Base-by-base conservation (phyloP, 805 yeast genomes). In the Metschnikowia aberdeeniae region DNA sequence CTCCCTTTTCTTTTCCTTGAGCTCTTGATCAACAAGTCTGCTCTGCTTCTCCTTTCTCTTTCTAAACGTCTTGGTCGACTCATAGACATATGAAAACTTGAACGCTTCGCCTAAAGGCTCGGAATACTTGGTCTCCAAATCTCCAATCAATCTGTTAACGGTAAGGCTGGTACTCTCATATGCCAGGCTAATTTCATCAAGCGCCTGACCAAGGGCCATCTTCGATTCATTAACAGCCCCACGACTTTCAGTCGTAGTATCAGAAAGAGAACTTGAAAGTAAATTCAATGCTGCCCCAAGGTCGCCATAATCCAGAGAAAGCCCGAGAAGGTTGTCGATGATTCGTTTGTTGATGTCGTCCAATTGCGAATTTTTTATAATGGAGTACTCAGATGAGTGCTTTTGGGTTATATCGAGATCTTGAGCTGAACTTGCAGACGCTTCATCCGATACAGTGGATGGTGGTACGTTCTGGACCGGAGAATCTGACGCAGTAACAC, bases 141-240 rank as follows among this genome's bases (percentile, higher is more conserved):
- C 76, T 10, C 71, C 63, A 4, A 80, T 76, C 9, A 84, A 68
- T 1, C 75, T 60, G 54, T 80, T 69, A 50, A 81, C 67, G n/a
- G 80, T 59, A 50, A 79, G 60, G 57, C 72, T 73, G 37, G 77
- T 80, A 33, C 82, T 77, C 62, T 93, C 98, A 51, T 87, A 82
- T 1, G 89, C 84, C 57, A 86, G 89, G 1, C 98, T 97, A 26
- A 89, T 78, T 50, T 81, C 80, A 59, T 93, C 98, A 49, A 88
- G 59, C 1, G 70, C 54, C 9, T 67, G 45, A 47, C 64, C 64
- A 14, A 68, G 47, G 40, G 66, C 66, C 14, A 44, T 48, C n/a
- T 57, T 62, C 1, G 62, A 64, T 5, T 59, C 61, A 3, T 34
- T 45, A n/a, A 37, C 3, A 6, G 7, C 53, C 49, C 39, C 59